Base-by-base conservation (phyloP, 352 stramenopile species). In the Stramenopiles sp. region DNA sequence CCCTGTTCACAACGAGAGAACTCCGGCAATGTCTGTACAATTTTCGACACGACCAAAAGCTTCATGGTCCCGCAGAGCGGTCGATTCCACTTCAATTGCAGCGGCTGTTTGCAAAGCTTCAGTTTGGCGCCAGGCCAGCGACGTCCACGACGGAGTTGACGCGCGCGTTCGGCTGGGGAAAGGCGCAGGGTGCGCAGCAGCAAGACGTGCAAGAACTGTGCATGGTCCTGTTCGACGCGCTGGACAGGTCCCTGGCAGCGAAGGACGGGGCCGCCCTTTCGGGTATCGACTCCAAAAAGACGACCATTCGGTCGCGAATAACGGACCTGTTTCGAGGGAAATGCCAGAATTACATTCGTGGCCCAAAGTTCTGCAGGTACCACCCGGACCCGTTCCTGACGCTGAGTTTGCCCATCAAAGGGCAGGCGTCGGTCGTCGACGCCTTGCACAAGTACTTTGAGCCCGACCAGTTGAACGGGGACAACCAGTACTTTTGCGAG, bases 181-280 rank as follows among this genome's bases (percentile, higher is more conserved):
- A 85, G 34, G 81, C 82, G 4, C 85, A 94, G 37, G 87, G 90
- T 1, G 92, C 92, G 74, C 85, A 93, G 81, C 88, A 94, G 79
- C 89, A 95, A 68, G 89, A 94, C 69, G 88, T 92, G 1, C 89
- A 96, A 74, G 89, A 96, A 75, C 81, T 96, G 32, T 92, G 83
- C 49, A 83, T 87, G 33, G 89, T 96, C 32, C 80, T 96, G 31
- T 90, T 96, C 74, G 89, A 96, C 76, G 89, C 89, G 30, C 80
- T 95, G 1, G 89, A 95, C 76, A 83, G 84, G 30, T 88, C 83
- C 2, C 91, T 94, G 53, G 53, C 53, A 63, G 12, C 12, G 12
- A 63, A 25, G 12, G 43, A 63, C 12, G 43, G 12, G 12, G 25
- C 25, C 25, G 43, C 43, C 25, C 12, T 25, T 63, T 63, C 43